Conservation (phyloP, 2,329 filamentous ascomycete genomes). For the Remersonia thermophila region DNA sequence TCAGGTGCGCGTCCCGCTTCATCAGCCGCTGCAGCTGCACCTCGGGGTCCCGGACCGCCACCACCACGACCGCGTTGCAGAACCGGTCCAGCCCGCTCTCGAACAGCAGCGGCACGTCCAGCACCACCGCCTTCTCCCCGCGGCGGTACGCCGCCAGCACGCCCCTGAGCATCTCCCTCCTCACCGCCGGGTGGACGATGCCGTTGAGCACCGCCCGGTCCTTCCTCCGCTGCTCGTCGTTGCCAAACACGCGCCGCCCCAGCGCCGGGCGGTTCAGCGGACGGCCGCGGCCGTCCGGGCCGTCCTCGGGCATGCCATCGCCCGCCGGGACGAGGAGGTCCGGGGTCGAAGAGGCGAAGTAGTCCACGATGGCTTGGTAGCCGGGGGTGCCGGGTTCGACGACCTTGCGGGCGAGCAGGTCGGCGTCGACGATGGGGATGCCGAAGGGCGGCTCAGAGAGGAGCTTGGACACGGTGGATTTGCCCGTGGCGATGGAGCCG, state of each 20-base stretch:
- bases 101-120: slow-evolving; percentile 87
- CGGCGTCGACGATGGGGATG: slow-evolving; percentile 86
- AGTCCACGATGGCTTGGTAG: slow-evolving; percentile 67
- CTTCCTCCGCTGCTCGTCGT: slow-evolving; percentile 52
- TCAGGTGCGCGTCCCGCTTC: slow-evolving; percentile 64
- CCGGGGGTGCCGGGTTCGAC: slow-evolving; percentile 83
- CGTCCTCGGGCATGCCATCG: slow-evolving; percentile 38
- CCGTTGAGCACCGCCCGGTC: slow-evolving; percentile 71
- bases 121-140: slow-evolving; percentile 77
- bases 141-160: slow-evolving; percentile 61
- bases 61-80: slow-evolving; percentile 76
- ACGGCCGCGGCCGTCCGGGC: slow-evolving; percentile 49
- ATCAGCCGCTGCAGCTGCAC: slow-evolving; percentile 73
- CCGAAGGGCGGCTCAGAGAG: slow-evolving; percentile 71
- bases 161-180: slow-evolving; percentile 65
- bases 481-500: slow-evolving; percentile 94
- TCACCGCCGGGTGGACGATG: slow-evolving; percentile 87
- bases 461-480: slow-evolving; percentile 84
- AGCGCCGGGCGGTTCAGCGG: slow-evolving; percentile 79
- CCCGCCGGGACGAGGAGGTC: slow-evolving; percentile 61
- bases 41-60: slow-evolving; percentile 66
- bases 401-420: slow-evolving; percentile 81
- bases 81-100: slow-evolving; percentile 77
- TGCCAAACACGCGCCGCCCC: slow-evolving; percentile 76
- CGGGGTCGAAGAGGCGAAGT: slow-evolving; percentile 74